Conservation (phyloP, 148 eudicot genomes). For the Camellia japonica region DNA sequence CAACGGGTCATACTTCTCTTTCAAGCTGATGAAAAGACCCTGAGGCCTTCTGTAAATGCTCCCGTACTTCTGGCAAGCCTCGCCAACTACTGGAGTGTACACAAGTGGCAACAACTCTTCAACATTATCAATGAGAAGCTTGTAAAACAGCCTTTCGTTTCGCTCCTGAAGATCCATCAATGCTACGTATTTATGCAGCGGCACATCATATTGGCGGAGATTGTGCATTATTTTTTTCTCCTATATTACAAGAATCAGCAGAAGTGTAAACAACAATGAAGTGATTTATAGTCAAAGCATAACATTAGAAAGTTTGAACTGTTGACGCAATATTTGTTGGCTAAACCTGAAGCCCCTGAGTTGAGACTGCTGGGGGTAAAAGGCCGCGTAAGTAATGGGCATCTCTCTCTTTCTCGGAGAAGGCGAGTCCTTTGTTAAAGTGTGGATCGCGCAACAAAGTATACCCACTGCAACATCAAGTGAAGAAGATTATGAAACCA, state of each 20-base stretch:
- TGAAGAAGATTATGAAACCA: background rate
- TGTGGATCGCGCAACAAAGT: constrained; percentile 78
- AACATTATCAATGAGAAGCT: constrained; percentile 88
- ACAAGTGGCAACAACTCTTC: constrained; percentile 90
- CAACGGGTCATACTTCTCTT: constrained; percentile 58
- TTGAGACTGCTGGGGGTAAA: constrained; percentile 59
- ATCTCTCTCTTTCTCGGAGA: constrained; percentile 79
- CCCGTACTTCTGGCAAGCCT: constrained; percentile 97
- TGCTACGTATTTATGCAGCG: constrained; percentile 79
- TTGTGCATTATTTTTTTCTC: constrained; percentile 62
- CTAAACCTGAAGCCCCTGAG: constrained; percentile 79
- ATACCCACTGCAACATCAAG: constrained; percentile 58
- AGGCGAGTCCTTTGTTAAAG: constrained; percentile 87
- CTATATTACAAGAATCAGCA: constrained; percentile 25
- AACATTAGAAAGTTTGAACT: background rate
- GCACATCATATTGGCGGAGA: constrained; percentile 72
- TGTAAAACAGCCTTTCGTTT: constrained; percentile 84
- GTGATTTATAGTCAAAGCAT: background rate
- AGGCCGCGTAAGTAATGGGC: constrained; percentile 87
- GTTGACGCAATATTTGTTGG: constrained; percentile 1
- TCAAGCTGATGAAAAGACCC: constrained; percentile 86
- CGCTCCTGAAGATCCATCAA: constrained; percentile 99
- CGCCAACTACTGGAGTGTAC: constrained; percentile 91
- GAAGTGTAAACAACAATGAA: constrained; percentile 6
- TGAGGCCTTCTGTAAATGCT: constrained; percentile 90